Percentiles rank a stretch among this genome's conserved stretches.
These are phyloP conservation scores for Elsinoe fawcettii DNA, from an alignment of 2,329 filamentous ascomycete genomes.

Conservation along the genomic window DNA sequence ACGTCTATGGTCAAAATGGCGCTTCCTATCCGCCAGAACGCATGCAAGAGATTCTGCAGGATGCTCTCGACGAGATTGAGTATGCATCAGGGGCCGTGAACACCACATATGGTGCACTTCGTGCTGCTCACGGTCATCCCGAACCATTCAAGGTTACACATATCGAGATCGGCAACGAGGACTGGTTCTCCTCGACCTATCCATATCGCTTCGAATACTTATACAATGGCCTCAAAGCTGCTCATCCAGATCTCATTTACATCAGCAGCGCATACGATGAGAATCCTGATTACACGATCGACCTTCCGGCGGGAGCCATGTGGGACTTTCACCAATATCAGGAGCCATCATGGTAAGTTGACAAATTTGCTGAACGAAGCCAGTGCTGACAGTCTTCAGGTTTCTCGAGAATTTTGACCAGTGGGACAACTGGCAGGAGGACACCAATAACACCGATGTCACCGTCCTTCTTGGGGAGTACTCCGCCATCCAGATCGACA, in stretches of 20 bases:
- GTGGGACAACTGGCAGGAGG: conserved; percentile 34
- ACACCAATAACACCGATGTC: conserved; percentile 21
- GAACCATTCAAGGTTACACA: conserved; percentile 53
- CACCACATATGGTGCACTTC: conserved; percentile 49
- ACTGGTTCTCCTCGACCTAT: conserved; percentile 39
- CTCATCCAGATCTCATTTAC: conserved; percentile 49
- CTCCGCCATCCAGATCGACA: conserved; percentile 27
- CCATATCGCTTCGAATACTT: conserved; percentile 50
- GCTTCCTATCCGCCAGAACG: conserved; percentile 28
- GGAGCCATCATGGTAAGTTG: conserved; percentile 27
- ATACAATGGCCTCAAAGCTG: conserved; percentile 48
- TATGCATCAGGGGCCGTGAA: conserved; percentile 48
- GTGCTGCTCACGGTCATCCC: conserved; percentile 52
- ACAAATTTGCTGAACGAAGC: background rate
- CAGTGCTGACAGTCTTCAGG: background rate
- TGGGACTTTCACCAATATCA: conserved; percentile 40
- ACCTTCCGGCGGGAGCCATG: conserved; percentile 29
- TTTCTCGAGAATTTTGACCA: conserved; percentile 36
- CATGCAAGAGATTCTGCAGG: conserved; percentile 43
- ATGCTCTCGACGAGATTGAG: conserved; percentile 54
- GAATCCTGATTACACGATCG: conserved; percentile 28
- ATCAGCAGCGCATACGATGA: conserved; percentile 31
- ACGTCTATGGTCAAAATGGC: conserved; percentile 32
- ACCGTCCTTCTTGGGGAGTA: conserved; percentile 23
- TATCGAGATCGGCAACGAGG: conserved; percentile 61